Conservation (phyloP, 345 rosid genomes). For the Salix purpurea region DNA sequence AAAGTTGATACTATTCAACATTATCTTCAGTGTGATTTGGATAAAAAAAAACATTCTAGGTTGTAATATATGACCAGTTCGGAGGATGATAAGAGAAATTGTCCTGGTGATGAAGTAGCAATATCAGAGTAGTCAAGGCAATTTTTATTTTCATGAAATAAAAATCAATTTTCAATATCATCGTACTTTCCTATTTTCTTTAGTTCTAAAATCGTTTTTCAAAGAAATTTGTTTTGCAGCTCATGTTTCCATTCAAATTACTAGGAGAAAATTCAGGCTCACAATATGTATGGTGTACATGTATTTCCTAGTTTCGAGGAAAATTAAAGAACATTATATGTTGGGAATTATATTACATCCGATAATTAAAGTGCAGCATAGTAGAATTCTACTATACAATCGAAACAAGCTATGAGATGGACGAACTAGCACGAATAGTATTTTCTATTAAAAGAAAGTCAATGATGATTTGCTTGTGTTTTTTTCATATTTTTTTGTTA, state of each 20-base stretch:
- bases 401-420: background rate
- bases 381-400: background rate
- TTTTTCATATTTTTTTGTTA: no score
- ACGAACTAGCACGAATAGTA: background rate
- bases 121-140: no score
- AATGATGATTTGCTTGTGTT: no score
- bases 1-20: background rate
- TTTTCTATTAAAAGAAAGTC: background rate
- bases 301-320: background rate
- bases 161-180: background rate
- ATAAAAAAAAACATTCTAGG: background rate
- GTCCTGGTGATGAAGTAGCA: background rate
- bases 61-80: background rate
- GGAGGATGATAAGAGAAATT: background rate
- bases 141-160: no score
- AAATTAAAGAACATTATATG: no score
- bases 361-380: background rate
- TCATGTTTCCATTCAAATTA: background rate
- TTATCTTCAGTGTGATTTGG: background rate
- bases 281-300: background rate
- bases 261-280: no score
- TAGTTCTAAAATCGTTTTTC: background rate
- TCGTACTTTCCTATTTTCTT: no score
- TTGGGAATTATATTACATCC: background rate
- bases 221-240: background rate